Base-by-base conservation (phyloP, 495 filamentous ascomycete genomes). In the Astrothelium subdiscretum region DNA sequence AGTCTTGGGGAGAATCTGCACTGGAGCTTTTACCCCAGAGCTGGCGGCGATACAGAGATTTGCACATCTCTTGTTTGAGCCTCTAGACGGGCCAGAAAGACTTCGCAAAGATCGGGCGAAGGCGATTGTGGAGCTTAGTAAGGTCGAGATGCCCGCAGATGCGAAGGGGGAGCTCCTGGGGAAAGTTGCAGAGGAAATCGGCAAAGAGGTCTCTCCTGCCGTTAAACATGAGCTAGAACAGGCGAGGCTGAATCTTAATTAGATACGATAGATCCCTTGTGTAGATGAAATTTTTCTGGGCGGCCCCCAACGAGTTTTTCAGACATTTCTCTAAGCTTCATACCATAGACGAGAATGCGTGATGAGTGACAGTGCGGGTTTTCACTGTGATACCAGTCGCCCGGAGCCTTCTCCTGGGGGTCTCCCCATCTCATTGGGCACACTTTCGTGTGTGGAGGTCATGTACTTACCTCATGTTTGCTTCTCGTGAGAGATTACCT, bases 21-120 rank as follows among this genome's bases (percentile, higher is more conserved):
- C 20, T 15, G 48, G 15, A 15, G 29, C 26, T 10, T 20, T 54
- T 5, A 29, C 6, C 8, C 24, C 29, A 24, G 48, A 29, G 11
- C 15, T 20, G 3, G 3, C 20, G 24, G 24, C 48, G 24, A 11
- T 29, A 27, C 22, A 8, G 24, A 54, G 24, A 24, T 54, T 54
- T 20, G 24, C 24, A 15, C 6, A 54, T 54, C n/a, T 69, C 15
- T 42, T 71, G 5, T 69, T 71, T 58, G 66, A 67, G 31, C 40
- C 65, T 2, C 64, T 38, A n/a, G 67, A 64, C 54, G 65, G 65
- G 31, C 65, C 65, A 1, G 69, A 71, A 60, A 65, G 63, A 4
- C 61, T 69, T 57, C 63, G 69, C 27, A 57, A 66, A n/a, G 69
- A 66, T 63, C 32, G 67, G 11, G 67, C 65, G 12, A 60, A 66